Base-by-base conservation (phyloP, 2,329 filamentous ascomycete genomes). In the Colletotrichum sp. region DNA sequence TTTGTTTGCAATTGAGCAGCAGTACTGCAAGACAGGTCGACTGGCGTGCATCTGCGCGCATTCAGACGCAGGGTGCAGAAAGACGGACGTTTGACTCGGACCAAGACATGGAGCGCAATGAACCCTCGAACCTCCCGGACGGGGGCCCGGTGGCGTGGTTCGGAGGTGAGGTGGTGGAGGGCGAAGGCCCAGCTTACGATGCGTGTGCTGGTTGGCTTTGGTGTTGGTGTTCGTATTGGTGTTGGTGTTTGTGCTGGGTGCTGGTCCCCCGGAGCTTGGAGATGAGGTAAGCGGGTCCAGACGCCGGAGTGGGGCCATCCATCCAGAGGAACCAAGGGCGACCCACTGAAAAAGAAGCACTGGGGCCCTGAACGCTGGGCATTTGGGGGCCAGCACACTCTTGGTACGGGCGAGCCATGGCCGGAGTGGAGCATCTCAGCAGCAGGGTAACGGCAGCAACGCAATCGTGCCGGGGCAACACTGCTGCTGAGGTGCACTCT, bases 81-180 rank as follows among this genome's bases (percentile, higher is more conserved):
- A 68, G 70, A 44, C 70, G 70, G 73, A 60, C 73, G 70, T 76
- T 76, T 76, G 63, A 73, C 57, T 76, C 70, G 73, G 73, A 68
- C 70, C 32, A 52, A 67, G 21, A 49, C n/a, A 68, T 44, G 63
- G 44, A 68, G 70, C 73, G 73, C 73, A 76, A 76, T 76, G 73
- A 76, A 76, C 73, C 65, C 73, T 73, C 73, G 73, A 76, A 73
- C 69, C 73, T 64, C 69, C 70, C 57, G 69, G 64, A 76, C 70
- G 73, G 73, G 70, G 34, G 73, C 70, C 70, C 73, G 73, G 64
- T 76, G 49, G 73, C 73, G 73, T 68, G 73, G 73, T 73, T 76
- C 73, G 73, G 70, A 68, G 70, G 24, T 55, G 72, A 73, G 63
- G 64, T 73, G 69, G 63, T 62, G 69, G 63, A 71, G 39, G 32